These are phyloP conservation scores for Plenodomus biglobosus DNA, from an alignment of 2,329 filamentous ascomycete species.

Conservation along the genomic window DNA sequence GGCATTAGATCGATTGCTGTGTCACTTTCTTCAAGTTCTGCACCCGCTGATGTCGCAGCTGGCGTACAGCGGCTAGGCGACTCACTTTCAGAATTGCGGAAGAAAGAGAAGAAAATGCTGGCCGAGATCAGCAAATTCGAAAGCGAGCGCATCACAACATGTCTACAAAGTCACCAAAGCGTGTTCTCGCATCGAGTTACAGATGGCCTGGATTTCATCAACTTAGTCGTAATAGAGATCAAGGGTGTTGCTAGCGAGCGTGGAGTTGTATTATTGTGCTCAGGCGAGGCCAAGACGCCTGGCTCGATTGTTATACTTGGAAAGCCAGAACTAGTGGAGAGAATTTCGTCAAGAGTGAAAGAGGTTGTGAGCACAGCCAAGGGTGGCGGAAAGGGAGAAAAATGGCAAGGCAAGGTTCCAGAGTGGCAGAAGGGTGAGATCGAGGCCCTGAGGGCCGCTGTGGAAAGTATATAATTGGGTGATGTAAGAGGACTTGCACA, in stretches of 20 bases:
- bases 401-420: constrained; percentile 39
- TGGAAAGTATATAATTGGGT: constrained; percentile 11
- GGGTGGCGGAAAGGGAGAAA: constrained; percentile 38
- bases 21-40: constrained; percentile 25
- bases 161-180: constrained; percentile 12
- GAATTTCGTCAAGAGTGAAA: constrained; percentile 27
- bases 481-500: not conserved
- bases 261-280: constrained; percentile 29
- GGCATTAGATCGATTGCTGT: constrained; percentile 30
- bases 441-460: constrained; percentile 25
- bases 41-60: constrained; percentile 26
- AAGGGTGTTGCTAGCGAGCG: constrained; percentile 27
- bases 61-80: constrained; percentile 30
- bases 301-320: constrained; percentile 35
- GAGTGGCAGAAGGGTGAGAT: constrained; percentile 40
- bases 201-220: constrained; percentile 37
- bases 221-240: constrained; percentile 29
- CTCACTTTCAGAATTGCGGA: constrained; percentile 24
- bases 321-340: constrained; percentile 27
- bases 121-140: constrained; percentile 33
- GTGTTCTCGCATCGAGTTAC: constrained; percentile 30
- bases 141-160: constrained; percentile 24
- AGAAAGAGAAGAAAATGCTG: constrained; percentile 33
- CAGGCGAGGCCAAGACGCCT: constrained; percentile 30
- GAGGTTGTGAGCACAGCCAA: constrained; percentile 30